Evolutionary conservation across 441 rosid species (phyloP), one percentile per base, ranked within the genome.

Genomic region (Adansonia madagascariensis): DNA sequence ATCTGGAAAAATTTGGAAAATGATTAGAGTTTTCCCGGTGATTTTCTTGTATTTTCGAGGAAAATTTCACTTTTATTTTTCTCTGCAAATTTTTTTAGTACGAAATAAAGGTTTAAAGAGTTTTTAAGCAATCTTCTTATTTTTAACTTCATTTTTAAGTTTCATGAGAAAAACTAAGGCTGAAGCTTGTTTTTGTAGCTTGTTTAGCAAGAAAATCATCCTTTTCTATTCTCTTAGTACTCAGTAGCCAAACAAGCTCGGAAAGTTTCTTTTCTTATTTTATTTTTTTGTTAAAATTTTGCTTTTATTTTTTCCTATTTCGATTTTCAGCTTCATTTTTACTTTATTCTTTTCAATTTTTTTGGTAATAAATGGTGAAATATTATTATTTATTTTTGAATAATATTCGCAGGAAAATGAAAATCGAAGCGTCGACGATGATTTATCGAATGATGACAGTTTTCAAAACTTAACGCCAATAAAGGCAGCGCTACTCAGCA

Each of bases 401-500:
- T 41, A 41, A 8, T 18, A 41, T 5, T 65, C 15, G 43, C 74
- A 70, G 74, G 61, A 70, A 52, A 70, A 50, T 0, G 74, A 70
- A 70, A 70, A 70, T 50, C 61, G 61, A 66, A 24, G 75, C 50
- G 79, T 69, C 27, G 27, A 24, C 15, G 79, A 44, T 61, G 75
- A 35, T 52, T 20, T 56, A 70, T 75, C 80, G 2, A 14, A 46
- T 76, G 68, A 59, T n/a, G 80, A 47, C 47, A 27, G 62, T 49
- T 73, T 74, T 43, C 75, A 69, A 35, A 73, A 41, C 77, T 10
- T 69, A 66, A 68, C 72, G 74, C 61, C 74, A 4, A 72, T 20
- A 20, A 65, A 47, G 52, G 60, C 67, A 39, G 11, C 18, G 31
- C 27, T 39, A 59, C 62, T 69, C 56, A 59, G 59, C 41, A 87